phyloP scores from a whole-genome alignment of 108 stramenopile species.

The Conticribra weissflogii region DNA sequence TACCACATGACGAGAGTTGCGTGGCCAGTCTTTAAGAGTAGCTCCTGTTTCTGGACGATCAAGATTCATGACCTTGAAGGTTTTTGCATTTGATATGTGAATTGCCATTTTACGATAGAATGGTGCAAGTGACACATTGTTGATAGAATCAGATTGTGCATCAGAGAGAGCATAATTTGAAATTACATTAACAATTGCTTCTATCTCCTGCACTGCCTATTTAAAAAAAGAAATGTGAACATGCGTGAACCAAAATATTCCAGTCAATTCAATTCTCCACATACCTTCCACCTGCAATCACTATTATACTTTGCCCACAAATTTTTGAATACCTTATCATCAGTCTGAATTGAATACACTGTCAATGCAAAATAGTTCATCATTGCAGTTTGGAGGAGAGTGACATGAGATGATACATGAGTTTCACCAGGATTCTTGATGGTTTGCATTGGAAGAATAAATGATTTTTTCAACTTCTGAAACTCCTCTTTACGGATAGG shows the following conservation, averaged over 20 bases:
- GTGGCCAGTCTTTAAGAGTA: background rate
- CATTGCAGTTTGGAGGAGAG: background rate
- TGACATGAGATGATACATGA: background rate
- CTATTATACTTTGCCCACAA: background rate
- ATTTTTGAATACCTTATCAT: background rate
- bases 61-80: too few species aligned
- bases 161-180: background rate
- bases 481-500: background rate
- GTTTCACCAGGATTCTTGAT: background rate
- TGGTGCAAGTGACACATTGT: background rate
- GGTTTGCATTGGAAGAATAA: background rate
- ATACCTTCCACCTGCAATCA: background rate
- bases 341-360: background rate
- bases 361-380: background rate
- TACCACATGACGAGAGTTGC: background rate
- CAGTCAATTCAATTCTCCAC: background rate
- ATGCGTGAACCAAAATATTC: background rate
- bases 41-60: too few species aligned
- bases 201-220: background rate
- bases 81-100: too few species aligned
- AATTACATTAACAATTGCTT: background rate
- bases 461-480: background rate
- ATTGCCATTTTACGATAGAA: background rate
- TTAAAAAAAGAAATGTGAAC: background rate
- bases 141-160: background rate